phyloP scores from a whole-genome alignment of 805 yeast genomes.

The Hanseniaspora opuntiae region DNA sequence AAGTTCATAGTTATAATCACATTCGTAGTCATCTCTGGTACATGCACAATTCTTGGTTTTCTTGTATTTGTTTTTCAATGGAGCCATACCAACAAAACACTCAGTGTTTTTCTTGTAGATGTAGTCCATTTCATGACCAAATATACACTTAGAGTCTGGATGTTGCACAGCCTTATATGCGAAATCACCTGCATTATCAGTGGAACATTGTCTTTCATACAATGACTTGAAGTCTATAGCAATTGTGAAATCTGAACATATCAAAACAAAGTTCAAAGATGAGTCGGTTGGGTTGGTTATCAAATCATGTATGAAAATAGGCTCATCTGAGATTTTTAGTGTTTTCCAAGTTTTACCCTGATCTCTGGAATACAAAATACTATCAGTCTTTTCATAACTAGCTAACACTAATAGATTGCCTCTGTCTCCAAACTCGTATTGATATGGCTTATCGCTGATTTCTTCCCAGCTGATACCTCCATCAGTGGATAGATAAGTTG shows the following conservation, averaged over 20 bases:
- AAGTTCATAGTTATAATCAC: slow-evolving; percentile 73
- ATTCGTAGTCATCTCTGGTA: slow-evolving; percentile 76
- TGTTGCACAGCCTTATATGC: slow-evolving; percentile 51
- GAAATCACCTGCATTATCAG: slow-evolving; percentile 44
- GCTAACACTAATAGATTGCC: slow-evolving; percentile 76
- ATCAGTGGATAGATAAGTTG: slow-evolving; percentile 72
- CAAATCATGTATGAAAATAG: slow-evolving; percentile 51
- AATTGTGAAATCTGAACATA: slow-evolving; percentile 36
- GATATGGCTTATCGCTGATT: slow-evolving; percentile 53
- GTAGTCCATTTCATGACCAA: slow-evolving; percentile 56
- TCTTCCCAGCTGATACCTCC: slow-evolving; percentile 87
- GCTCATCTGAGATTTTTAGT: slow-evolving; percentile 44
- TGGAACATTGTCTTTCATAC: slow-evolving; percentile 41
- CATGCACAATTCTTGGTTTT: slow-evolving; percentile 62
- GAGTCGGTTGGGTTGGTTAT: slow-evolving; percentile 87
- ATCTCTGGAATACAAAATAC: slow-evolving; percentile 54
- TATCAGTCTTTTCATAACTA: slow-evolving; percentile 43
- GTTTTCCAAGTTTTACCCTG: slow-evolving; percentile 69
- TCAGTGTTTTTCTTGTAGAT: slow-evolving; percentile 44
- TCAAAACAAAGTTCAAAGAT: slow-evolving; percentile 60
- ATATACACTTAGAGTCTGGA: slow-evolving; percentile 47
- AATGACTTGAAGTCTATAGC: slow-evolving; percentile 46
- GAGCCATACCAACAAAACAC: slow-evolving; percentile 54
- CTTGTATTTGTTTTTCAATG: slow-evolving; percentile 44
- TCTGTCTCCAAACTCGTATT: slow-evolving; percentile 95